A percentile compares a stretch with the other conserved stretches of the same genome.
phyloP scores from a whole-genome alignment of 164 flowering plant species.

The Kingdonia uniflora region DNA sequence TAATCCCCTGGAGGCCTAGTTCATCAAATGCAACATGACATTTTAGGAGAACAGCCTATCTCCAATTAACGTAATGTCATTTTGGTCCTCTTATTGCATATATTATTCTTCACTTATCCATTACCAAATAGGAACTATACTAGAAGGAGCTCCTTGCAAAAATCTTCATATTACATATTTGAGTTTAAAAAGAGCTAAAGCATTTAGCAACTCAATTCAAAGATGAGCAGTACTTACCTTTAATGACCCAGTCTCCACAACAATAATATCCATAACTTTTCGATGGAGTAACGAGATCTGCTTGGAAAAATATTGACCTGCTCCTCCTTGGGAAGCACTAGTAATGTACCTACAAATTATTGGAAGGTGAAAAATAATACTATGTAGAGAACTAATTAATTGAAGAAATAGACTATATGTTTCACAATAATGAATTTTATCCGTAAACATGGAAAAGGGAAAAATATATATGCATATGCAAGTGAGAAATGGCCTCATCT shows the following conservation, averaged over 20 bases:
- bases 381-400: too few species aligned
- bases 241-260: constrained; percentile 27
- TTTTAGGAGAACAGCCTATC: too few species aligned
- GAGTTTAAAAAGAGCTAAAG: neutral
- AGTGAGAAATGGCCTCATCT: too few species aligned
- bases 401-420: constrained; percentile 1
- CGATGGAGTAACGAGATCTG: constrained; percentile 24
- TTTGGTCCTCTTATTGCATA: too few species aligned
- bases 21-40: too few species aligned
- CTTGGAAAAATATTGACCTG: constrained; percentile 24
- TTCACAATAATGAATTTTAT: neutral
- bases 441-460: neutral
- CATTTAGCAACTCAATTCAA: neutral
- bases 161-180: neutral
- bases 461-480: too few species aligned
- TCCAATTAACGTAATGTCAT: too few species aligned
- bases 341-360: constrained; percentile 56
- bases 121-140: too few species aligned
- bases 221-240: constrained; percentile 23
- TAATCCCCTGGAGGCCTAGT: too few species aligned
- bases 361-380: too few species aligned
- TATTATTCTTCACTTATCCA: too few species aligned
- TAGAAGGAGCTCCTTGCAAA: too few species aligned
- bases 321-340: constrained; percentile 18
- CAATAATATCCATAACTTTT: constrained; percentile 33